phyloP scores from a whole-genome alignment of 768 basidiomycete genomes.

The Coprinellus micaceus region DNA sequence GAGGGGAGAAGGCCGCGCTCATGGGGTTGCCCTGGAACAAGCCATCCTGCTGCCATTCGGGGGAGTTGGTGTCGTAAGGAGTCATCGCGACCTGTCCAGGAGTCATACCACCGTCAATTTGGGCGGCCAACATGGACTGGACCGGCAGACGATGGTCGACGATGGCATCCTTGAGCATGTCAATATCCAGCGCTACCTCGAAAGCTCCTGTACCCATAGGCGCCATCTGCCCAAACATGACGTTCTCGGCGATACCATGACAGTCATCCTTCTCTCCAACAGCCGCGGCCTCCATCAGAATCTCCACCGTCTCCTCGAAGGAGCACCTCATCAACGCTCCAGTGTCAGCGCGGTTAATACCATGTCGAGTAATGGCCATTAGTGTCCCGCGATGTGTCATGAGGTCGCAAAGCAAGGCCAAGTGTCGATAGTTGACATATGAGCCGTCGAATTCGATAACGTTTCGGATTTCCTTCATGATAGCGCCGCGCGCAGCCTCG shows the following conservation, averaged over 20 bases:
- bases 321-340: constrained; percentile 98
- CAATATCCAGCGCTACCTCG: constrained; percentile 93
- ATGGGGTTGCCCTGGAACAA: constrained; percentile 80
- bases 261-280: constrained; percentile 98
- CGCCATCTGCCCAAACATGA: constrained; percentile 99
- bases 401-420: constrained; percentile 93
- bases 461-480: constrained; percentile 88
- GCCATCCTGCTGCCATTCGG: constrained; percentile 67
- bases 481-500: constrained; percentile 91
- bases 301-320: constrained; percentile 99
- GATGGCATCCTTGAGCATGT: constrained; percentile 98
- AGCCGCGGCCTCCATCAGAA: constrained; percentile 97
- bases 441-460: constrained; percentile 99
- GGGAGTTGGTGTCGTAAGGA: constrained; percentile 91
- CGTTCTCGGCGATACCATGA: constrained; percentile 97
- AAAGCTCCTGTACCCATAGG: constrained; percentile 98
- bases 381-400: constrained; percentile 95
- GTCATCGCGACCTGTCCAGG: constrained; percentile 93
- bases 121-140: constrained; percentile 73
- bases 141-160: constrained; percentile 92
- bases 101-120: constrained; percentile 85
- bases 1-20: constrained; percentile 90
- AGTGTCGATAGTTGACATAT: constrained; percentile 97
- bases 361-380: constrained; percentile 99
- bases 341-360: constrained; percentile 98